Conservation (phyloP, 495 filamentous ascomycete species). For the Poronia punctata region DNA sequence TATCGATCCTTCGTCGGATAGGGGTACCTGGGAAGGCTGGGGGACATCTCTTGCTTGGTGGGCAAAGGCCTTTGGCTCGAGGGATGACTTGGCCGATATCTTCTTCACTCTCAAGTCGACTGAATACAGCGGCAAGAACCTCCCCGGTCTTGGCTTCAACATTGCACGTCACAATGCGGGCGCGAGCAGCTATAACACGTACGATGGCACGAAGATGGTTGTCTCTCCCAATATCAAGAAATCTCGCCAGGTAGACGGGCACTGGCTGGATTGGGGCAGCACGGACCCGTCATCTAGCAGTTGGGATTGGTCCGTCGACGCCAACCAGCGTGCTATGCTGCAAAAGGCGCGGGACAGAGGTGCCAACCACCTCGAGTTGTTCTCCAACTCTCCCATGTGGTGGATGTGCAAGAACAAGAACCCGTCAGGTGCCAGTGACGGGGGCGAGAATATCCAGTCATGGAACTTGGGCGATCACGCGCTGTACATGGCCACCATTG, state of each 20-base stretch:
- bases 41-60: slow-evolving; percentile 36
- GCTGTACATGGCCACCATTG: slow-evolving; percentile 34
- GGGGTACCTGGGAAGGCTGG: slow-evolving; percentile 36
- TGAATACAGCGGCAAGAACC: slow-evolving; percentile 13
- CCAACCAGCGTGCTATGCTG: slow-evolving; percentile 27
- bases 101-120: slow-evolving; percentile 26
- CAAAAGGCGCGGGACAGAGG: slow-evolving; percentile 25
- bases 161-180: slow-evolving; percentile 36
- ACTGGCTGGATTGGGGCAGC: slow-evolving; percentile 29
- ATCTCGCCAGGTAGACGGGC: slow-evolving; percentile 31
- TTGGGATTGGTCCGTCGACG: slow-evolving; percentile 29
- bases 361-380: slow-evolving; percentile 30
- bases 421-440: slow-evolving; percentile 26
- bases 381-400: slow-evolving; percentile 37
- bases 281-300: slow-evolving; percentile 18
- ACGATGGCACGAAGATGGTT: slow-evolving; percentile 27
- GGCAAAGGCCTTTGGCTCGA: slow-evolving; percentile 28
- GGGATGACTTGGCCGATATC: slow-evolving; percentile 28
- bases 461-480: slow-evolving; percentile 33
- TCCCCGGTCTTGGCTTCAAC: slow-evolving; percentile 34
- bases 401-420: slow-evolving; percentile 37
- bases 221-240: slow-evolving; percentile 27
- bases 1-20: slow-evolving; percentile 26
- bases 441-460: slow-evolving; percentile 28
- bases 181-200: slow-evolving; percentile 25